These are phyloP conservation scores for Penicillium goetzii DNA, from an alignment of 495 filamentous ascomycete genomes.

Conservation along the genomic window DNA sequence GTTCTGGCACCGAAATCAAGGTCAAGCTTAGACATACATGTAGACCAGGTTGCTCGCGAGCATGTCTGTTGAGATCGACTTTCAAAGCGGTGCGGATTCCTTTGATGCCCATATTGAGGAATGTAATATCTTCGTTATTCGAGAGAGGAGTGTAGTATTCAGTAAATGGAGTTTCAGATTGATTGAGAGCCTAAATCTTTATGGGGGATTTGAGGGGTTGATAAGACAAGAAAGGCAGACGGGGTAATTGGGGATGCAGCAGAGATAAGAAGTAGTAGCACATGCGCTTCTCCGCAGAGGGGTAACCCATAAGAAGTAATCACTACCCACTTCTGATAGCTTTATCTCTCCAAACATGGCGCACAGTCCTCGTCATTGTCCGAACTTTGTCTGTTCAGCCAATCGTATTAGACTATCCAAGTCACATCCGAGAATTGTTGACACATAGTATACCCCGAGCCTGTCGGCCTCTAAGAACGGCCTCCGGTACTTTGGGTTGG, in stretches of 20 bases:
- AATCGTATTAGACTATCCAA: background rate
- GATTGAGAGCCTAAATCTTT: background rate
- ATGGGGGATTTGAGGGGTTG: background rate
- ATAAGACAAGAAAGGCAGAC: background rate
- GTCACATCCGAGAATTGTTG: slow-evolving; percentile 6
- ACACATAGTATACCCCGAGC: background rate
- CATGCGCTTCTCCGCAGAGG: slow-evolving; percentile 18
- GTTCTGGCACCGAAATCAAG: background rate
- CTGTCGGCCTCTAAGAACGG: background rate
- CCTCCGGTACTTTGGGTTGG: background rate
- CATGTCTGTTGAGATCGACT: slow-evolving; percentile 79
- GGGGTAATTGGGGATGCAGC: background rate
- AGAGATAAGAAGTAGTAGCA: slow-evolving; percentile 9
- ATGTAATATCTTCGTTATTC: background rate
- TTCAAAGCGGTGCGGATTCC: slow-evolving; percentile 74
- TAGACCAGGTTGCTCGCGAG: slow-evolving; percentile 69
- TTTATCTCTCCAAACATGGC: slow-evolving; percentile 13
- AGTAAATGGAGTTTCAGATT: background rate
- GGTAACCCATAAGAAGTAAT: background rate
- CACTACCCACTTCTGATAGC: slow-evolving; percentile 3
- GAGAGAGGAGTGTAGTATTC: background rate
- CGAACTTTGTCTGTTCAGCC: background rate
- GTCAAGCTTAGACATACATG: slow-evolving; percentile 61
- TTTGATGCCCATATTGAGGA: slow-evolving; percentile 53
- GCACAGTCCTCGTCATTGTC: slow-evolving; percentile 5